Evolutionary conservation across 2,329 filamentous ascomycete species (phyloP).

Genomic region (Alternaria atra): DNA sequence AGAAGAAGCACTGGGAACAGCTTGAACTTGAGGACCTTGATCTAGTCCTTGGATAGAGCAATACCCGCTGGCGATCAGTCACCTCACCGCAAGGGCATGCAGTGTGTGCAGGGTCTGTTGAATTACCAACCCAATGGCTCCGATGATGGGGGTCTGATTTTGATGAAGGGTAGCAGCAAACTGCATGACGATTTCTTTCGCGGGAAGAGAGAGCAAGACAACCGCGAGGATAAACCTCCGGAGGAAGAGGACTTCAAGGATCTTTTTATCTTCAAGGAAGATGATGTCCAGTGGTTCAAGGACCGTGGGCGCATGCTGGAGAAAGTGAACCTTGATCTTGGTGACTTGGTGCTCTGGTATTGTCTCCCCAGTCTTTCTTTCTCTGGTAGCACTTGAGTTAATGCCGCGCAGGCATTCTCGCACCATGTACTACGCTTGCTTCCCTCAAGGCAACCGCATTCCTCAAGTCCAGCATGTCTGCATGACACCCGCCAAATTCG

Average conservation of each 20-base stretch:
- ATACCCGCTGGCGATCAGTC: conserved; percentile 37
- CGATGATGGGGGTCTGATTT: conserved; percentile 58
- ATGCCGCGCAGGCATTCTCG: no score
- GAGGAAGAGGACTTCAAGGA: conserved; percentile 47
- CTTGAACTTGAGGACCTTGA: no score
- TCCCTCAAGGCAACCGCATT: no score
- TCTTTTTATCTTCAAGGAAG: conserved; percentile 54
- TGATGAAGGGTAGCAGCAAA: conserved; percentile 56
- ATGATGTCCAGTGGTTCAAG: conserved; percentile 57
- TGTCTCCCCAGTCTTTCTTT: no score
- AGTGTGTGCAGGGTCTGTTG: conserved; percentile 56
- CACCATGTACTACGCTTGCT: no score
- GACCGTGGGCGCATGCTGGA: conserved; percentile 50
- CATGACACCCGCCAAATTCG: conserved; percentile 28
- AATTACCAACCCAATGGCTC: conserved; percentile 57
- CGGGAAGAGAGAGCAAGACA: conserved; percentile 18
- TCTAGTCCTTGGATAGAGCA: no score
- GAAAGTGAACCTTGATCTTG: conserved; percentile 55
- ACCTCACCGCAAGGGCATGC: conserved; percentile 53
- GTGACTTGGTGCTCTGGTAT: conserved; percentile 37
- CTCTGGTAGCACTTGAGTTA: no score
- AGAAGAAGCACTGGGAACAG: no score
- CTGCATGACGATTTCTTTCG: conserved; percentile 58
- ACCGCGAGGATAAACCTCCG: conserved; percentile 28
- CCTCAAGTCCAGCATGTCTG: conserved; percentile 18